Evolutionary conservation across 2,329 filamentous ascomycete genomes (phyloP), one percentile per base, ranked within the genome.

Genomic region (Pyrenophora seminiperda): DNA sequence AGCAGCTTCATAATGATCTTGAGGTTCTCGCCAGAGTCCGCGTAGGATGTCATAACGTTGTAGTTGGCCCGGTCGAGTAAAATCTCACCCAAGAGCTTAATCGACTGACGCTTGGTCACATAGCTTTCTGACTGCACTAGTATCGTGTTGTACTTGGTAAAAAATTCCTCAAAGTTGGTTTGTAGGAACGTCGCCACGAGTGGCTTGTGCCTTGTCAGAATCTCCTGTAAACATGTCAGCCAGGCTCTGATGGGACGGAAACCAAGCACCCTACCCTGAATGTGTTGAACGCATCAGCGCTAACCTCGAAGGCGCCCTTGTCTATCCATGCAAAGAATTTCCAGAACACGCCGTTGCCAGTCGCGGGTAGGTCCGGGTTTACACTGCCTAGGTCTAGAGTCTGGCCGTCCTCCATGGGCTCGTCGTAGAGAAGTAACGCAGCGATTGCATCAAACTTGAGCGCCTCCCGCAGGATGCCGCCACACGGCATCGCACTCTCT

Each of bases 1-100:
- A 99, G 79, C 52, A 99, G 81, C 73, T 96, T 97, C 94, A 99
- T 99, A 77, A 92, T 94, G 58, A 97, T 89, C 77, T 99, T 99
- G 63, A 99, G 83, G 70, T 99, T 92, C 71, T 97, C 93, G 53
- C 92, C 92, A 40, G 89, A 87, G 72, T 96, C 92, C 50, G 99
- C 94, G 71, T 97, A 99, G 56, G 89, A 86, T 49, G 93, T 97
- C 94, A 99, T 99, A 69, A 97, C 91, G 69, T 87, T 91, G 78
- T 99, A 99, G 75, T 99, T 97, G 57, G 93, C 91, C 34, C 94
- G 86, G 73, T 97, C 94, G 27, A 99, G 82, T 47, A 99, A 78
- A 39, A 99, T 91, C 76, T 99, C 94, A 44, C 94, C 94, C 1
- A 99, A 83, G 34, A 99, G 82, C 74, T 99, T 99, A 76, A 97